phyloP scores from a whole-genome alignment of 257 asterid species.

The Jaltomata sinuosa region DNA sequence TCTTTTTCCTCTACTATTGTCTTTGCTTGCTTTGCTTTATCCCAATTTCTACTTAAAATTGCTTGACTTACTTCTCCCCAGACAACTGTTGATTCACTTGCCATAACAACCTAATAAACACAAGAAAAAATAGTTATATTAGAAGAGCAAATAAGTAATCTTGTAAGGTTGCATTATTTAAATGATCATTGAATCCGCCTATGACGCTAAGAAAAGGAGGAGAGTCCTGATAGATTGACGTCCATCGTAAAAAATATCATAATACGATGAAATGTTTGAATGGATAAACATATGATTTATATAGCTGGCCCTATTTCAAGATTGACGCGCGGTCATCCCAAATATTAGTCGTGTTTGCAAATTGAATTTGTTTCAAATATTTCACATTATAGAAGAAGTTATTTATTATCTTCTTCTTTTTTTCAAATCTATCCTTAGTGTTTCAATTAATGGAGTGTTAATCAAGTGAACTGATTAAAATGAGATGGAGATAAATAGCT shows the following conservation, averaged over 20 bases:
- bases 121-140: not conserved
- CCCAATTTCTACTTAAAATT: conserved; percentile 55
- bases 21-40: conserved; percentile 56
- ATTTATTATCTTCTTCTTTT: not conserved
- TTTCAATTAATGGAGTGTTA: not conserved
- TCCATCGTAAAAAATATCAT: not conserved
- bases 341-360: not conserved
- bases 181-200: not conserved
- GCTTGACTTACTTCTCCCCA: conserved; percentile 61
- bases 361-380: not conserved
- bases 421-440: not conserved
- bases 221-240: not conserved
- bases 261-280: not conserved
- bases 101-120: conserved; percentile 30
- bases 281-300: not conserved
- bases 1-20: conserved; percentile 49
- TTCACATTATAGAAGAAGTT: not conserved
- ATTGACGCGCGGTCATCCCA: not conserved
- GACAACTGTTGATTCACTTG: conserved; percentile 53
- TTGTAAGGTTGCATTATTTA: not conserved
- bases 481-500: not conserved
- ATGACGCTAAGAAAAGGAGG: not conserved
- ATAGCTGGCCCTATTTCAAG: not conserved
- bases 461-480: not conserved
- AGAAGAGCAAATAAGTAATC: not conserved